Conservation (phyloP, 2,329 filamentous ascomycete species). For the Ciborinia camelliae region DNA sequence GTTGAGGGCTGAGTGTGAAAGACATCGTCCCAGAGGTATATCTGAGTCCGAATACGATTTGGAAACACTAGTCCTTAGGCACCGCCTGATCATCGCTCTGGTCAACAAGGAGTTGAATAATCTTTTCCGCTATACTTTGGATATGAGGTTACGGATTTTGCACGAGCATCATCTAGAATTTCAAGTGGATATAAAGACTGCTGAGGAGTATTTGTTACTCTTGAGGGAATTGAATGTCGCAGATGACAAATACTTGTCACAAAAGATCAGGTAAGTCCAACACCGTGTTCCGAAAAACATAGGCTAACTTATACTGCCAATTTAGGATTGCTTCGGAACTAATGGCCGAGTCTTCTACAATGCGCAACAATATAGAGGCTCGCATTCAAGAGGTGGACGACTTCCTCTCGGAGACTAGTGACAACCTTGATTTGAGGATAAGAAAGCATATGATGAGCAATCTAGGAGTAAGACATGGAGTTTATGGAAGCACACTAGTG, state of each 20-base stretch:
- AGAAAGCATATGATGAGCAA: neutral
- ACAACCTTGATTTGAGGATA: neutral
- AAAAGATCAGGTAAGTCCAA: neutral
- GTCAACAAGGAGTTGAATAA: neutral
- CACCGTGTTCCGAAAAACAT: neutral
- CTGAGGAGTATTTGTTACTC: conserved; percentile 1
- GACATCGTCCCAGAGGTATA: no score
- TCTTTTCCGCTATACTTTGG: conserved; percentile 5
- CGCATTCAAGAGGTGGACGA: neutral
- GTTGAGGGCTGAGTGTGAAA: neutral
- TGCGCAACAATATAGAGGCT: neutral
- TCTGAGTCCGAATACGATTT: neutral
- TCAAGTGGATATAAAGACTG: neutral
- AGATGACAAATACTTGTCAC: neutral
- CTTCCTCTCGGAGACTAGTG: neutral
- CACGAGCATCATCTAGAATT: neutral
- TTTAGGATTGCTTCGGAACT: neutral
- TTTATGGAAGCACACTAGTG: neutral
- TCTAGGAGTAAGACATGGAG: neutral
- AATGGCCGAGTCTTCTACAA: neutral
- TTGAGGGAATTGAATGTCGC: neutral
- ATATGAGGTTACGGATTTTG: neutral
- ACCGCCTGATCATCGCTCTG: neutral
- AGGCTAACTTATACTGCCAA: neutral
- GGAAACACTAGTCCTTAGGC: neutral